Evolutionary conservation across 2,329 filamentous ascomycete species (phyloP), one percentile per base, ranked within the genome.

Genomic region (Leptosphaerulina australis): DNA sequence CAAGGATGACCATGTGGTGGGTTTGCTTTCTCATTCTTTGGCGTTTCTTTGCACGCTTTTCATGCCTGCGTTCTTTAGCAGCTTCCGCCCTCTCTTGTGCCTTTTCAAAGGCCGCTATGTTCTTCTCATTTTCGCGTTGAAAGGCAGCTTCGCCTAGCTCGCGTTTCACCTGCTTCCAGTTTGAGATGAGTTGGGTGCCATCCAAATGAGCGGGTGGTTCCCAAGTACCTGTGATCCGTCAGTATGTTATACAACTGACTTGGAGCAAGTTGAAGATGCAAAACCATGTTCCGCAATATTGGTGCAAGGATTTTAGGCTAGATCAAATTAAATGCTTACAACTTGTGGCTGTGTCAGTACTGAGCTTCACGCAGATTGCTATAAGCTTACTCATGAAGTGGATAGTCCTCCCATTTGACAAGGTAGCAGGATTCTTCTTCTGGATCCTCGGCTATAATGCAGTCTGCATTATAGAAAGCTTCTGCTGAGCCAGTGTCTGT

Each of bases 321-420:
- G 10, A 9, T 4, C 12, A n/a, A 2, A 2, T 8, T n/a, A 6
- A 4, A 2, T 17, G 4, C 39, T 28, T 38, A 50, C 46, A 50
- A 14, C 46, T 50, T 34, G 4, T 7, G 3, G 8, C 12, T 4
- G 1, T 1, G 15, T 49, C 9, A 44, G 39, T 10, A 3, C 8
- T 18, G 17, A 14, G 1, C 5, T 17, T 1, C 22, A 17, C 14
- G 20, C 7, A 18, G 3, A 3, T 17, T 33, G 8, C 4, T 21
- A 37, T 15, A 26, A 8, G 44, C 55, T 52, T 57, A 68, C 64
- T 55, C 44, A 31, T 68, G 49, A 21, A 84, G 54, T 1, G 77
- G 74, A 61, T 86, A 91, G 2, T 75, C 79, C 20, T 76, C 74
- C 88, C 87, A 91, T 51, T 82, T 79, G 17, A 89, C 80, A 1